Evolutionary conservation across 129 eudicot species (phyloP), one percentile per base, ranked within the genome.

Genomic region (Deinandra increscens): DNA sequence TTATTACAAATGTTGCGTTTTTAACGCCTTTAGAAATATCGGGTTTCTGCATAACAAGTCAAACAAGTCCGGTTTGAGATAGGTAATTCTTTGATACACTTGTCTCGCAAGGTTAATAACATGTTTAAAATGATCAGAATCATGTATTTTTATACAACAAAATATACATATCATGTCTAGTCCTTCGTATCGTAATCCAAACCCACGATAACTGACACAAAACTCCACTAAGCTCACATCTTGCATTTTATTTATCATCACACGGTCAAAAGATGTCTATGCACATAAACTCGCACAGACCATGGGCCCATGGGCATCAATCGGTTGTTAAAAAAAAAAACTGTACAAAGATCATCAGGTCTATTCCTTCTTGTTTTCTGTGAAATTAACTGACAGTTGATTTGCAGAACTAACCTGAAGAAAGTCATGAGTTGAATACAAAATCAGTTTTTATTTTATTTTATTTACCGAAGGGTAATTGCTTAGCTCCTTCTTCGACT

Each of bases 401-500:
- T 37, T 9, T 1, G 74, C 29, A 68, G 38, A 34, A 64, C 66
- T 70, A 39, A 22, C 78, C 71, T 50, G 51, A 51, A 62, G 53
- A 62, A 37, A 55, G 13, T 23, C 56, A 46, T 42, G 61, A 60
- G 83, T 81, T 68, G 75, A 76, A 72, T 51, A 5, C 75, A 22
- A 75, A 70, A 70, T 76, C 54, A 73, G 78, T n/a, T n/a, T n/a
- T n/a, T n/a, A 77, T 26, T 75, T 50, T 39, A 23, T 29, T 64
- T 79, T 74, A 81, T 42, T 81, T 60, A 69, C 64, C 59, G 76
- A 76, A 91, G 50, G 91, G 90, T 41, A 81, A 71, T 48, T 73
- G 64, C 33, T 83, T 75, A 29, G 74, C 80, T 75, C 96, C 98
- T 17, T 78, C 80, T 56, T 94, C 96, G 17, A 94, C 82, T 7